Conservation (phyloP, 805 yeast species). For the Cyberlindnera euphorbiiphila region DNA sequence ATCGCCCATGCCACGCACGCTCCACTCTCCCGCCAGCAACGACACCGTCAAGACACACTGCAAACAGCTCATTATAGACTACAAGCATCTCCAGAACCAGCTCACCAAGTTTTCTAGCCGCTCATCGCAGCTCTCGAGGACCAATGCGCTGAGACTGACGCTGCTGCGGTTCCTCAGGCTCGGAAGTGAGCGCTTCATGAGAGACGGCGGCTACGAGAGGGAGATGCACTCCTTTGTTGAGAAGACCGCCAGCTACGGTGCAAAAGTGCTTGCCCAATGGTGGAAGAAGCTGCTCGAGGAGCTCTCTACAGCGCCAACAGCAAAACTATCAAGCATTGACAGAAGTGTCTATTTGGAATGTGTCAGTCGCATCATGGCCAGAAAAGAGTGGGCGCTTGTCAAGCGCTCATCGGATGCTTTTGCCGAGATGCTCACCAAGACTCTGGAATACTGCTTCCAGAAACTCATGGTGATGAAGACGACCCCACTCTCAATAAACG, state of each 20-base stretch:
- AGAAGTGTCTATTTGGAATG: slow-evolving; percentile 17
- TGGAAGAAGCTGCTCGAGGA: slow-evolving; percentile 13
- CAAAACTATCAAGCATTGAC: slow-evolving; percentile 13
- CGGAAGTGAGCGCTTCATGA: slow-evolving; percentile 7
- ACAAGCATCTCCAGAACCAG: slow-evolving; percentile 15
- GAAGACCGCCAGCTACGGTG: slow-evolving; percentile 11
- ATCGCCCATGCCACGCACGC: slow-evolving; percentile 8
- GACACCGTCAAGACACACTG: slow-evolving; percentile 12
- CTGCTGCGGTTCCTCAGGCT: slow-evolving; percentile 15
- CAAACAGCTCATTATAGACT: slow-evolving; percentile 14
- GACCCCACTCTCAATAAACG: slow-evolving; percentile 17
- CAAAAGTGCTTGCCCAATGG: slow-evolving; percentile 12
- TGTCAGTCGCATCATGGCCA: slow-evolving; percentile 12
- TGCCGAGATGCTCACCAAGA: slow-evolving; percentile 4
- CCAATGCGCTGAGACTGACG: slow-evolving; percentile 11
- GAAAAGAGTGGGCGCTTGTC: slow-evolving; percentile 14
- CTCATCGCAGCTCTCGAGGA: slow-evolving; percentile 8
- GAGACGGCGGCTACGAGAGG: slow-evolving; percentile 3
- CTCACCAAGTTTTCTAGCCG: slow-evolving; percentile 8
- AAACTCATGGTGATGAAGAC: slow-evolving; percentile 18
- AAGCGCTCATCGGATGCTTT: slow-evolving; percentile 3
- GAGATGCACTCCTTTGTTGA: slow-evolving; percentile 11
- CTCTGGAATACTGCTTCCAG: slow-evolving; percentile 16
- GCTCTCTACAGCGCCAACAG: neutral
- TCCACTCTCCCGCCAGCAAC: slow-evolving; percentile 8